Base-by-base conservation (phyloP, 441 rosid genomes). In the Adansonia gregorii region DNA sequence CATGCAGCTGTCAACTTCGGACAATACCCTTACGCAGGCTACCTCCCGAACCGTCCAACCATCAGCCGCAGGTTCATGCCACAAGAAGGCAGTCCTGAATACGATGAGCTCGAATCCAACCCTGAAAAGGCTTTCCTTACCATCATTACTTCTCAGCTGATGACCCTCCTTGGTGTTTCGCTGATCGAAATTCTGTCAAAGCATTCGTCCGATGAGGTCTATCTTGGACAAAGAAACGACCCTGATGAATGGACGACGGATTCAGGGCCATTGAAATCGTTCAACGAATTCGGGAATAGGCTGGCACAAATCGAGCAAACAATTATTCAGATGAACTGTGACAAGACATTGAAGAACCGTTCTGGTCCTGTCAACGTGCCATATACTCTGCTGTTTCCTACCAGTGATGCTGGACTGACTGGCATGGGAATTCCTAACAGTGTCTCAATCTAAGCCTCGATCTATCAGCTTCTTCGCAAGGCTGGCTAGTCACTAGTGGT, bases 391-490 rank as follows among this genome's bases (percentile, higher is more conserved):
- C 76, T 90, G 67, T 84, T 70, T 77, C 92, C 89, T 41, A 86
- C 85, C 1, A 86, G 92, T 66, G 86, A 79, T 76, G 81, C 81
- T 71, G 91, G 93, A 52, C 82, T 87, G 6, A 86, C 90, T 1
- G 86, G 87, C 35, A 83, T 82, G 79, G 90, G 93, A 41, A 90
- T 90, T 19, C 93, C 93, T 11, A 88, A 88, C 83, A 88, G 91
- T 73, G 80, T 88, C 74, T 84, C 91, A 8, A 87, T 89, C 65
- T 87, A 61, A 48, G 27, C 27, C 27, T 24, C 27, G 27, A 24
- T 24, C 27, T 24, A 24, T 24, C 1, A 24, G 27, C 27, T 24
- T 24, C 27, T 24, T 24, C 27, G 27, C 27, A 24, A 24, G 27
- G 27, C 27, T 24, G 1, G 27, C 27, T 24, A 24, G 27, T 24